Percentiles rank a stretch among this genome's conserved stretches.
Evolutionary conservation across 768 basidiomycete species (phyloP).

Genomic region (Suillus spraguei): DNA sequence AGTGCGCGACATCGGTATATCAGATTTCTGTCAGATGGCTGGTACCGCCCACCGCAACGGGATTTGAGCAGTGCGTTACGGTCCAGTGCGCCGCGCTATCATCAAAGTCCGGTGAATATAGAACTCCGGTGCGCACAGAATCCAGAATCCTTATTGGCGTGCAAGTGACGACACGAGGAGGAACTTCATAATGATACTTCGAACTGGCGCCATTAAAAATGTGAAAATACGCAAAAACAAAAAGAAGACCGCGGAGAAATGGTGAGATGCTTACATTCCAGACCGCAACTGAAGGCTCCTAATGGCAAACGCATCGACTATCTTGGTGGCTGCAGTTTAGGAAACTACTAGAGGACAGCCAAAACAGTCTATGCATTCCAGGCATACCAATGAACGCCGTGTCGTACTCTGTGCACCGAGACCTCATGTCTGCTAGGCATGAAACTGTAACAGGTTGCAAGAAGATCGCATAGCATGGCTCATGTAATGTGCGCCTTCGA

Average conservation of each 20-base stretch:
- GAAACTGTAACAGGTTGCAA: background rate
- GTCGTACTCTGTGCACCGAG: constrained; percentile 5
- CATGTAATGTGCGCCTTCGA: constrained; percentile 6
- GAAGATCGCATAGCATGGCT: constrained; percentile 5
- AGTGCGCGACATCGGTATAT: background rate
- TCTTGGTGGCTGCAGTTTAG: background rate
- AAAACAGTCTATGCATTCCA: background rate
- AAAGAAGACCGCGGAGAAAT: constrained; percentile 3
- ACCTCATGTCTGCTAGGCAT: constrained; percentile 7
- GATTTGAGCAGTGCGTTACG: background rate
- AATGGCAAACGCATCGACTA: background rate
- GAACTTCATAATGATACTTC: background rate
- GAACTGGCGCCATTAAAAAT: background rate
- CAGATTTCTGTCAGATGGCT: background rate
- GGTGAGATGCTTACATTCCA: background rate
- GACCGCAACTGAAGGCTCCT: background rate
- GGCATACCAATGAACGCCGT: constrained; percentile 5
- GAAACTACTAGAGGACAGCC: background rate
- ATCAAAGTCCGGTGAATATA: background rate
- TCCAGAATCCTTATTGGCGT: background rate
- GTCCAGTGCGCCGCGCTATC: background rate
- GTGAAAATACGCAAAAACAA: background rate
- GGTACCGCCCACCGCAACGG: background rate
- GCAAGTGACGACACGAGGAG: background rate
- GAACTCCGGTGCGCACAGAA: background rate